These are phyloP conservation scores for Gossypium thurberi DNA, from an alignment of 345 rosid genomes.

Conservation along the genomic window DNA sequence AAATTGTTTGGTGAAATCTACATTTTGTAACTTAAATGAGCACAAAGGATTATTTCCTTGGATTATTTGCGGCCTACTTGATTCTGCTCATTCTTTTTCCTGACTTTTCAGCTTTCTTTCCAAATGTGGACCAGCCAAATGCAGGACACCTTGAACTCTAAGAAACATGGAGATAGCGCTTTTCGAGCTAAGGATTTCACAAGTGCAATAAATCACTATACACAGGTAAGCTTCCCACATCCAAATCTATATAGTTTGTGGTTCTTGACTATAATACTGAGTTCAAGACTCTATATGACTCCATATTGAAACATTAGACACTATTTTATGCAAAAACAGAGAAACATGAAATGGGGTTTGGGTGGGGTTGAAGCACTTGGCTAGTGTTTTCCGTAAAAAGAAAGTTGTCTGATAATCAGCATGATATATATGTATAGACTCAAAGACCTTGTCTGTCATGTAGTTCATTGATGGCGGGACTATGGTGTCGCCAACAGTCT, in stretches of 20 bases:
- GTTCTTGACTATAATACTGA: neutral
- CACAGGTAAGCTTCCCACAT: conserved; percentile 43
- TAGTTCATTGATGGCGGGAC: conserved; percentile 90
- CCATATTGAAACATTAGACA: neutral
- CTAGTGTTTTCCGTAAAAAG: neutral
- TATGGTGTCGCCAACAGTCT: conserved; percentile 83
- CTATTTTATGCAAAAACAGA: too few relatives aligned
- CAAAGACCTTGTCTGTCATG: neutral
- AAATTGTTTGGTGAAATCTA: neutral
- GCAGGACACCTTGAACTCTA: conserved; percentile 86
- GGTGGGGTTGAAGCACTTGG: neutral
- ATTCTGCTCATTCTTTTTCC: neutral
- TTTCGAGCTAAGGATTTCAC: conserved; percentile 82
- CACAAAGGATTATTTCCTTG: neutral
- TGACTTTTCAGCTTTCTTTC: conserved; percentile 65
- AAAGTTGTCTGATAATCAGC: neutral
- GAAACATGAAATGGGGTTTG: neutral
- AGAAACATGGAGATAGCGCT: conserved; percentile 87
- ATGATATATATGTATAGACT: neutral
- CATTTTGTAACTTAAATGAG: neutral
- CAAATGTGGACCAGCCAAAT: conserved; percentile 96
- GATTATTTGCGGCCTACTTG: neutral
- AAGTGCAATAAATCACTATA: conserved; percentile 67
- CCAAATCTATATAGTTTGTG: neutral
- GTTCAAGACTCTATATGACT: neutral